Evolutionary conservation across 1,284 basidiomycete genomes (phyloP), one percentile per base, ranked within the genome.

Genomic region (Amylostereum areolatum): DNA sequence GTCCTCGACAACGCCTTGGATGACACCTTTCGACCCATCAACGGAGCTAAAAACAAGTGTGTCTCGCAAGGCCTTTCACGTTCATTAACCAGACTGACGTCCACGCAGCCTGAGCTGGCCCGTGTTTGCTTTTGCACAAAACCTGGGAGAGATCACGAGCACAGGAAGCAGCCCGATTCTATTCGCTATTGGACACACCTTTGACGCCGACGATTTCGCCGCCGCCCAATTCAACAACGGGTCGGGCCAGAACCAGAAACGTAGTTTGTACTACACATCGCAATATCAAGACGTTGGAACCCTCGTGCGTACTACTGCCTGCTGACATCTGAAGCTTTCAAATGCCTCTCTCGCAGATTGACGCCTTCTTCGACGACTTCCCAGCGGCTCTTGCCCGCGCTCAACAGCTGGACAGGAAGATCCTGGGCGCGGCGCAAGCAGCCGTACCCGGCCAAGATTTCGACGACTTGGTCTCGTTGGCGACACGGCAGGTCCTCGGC

Each of bases 61-160:
- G 37, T n/a, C 7, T 5, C 6, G 18, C 34, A 12, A 30, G 33
- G 6, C 3, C 7, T 4, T 29, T 5, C 12, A 5, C 36, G 48
- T 18, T 46, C 55, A 5, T 47, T 46, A 35, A 28, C 18, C 18
- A 18, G 18, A 18, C 18, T 18, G 18, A 18, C 18, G 18, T 18
- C 18, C 18, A 18, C 18, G 18, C 18, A 18, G 18, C 18, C 18
- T 25, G 25, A 44, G 53, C 41, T 71, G 64, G 54, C 65, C 67
- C 35, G 63, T 69, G 3, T 60, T 72, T 32, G 70, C 63, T 4
- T 56, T 68, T 42, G 56, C 68, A 1, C 53, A 65, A 6, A 59
- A 68, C 43, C 55, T 60, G 6, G 64, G 64, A 4, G 55, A n/a
- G 8, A 57, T 66, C 18, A 44, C 48, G 12, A 47, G 40, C 5